Base-by-base conservation (phyloP, 306 rosid species). In the Citrullus mucosospermus region DNA sequence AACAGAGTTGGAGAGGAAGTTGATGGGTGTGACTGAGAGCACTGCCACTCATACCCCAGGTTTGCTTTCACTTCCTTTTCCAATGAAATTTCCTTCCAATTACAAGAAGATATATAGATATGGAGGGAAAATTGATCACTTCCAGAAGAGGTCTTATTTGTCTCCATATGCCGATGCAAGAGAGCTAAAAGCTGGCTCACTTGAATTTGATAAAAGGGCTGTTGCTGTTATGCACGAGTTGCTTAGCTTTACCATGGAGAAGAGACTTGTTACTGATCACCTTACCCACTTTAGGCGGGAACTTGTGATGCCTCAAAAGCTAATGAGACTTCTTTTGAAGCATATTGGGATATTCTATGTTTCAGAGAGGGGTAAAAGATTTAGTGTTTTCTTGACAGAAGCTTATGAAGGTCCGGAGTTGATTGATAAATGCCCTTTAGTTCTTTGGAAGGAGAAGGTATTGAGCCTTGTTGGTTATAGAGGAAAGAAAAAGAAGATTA, bases 291-390 rank as follows among this genome's bases (percentile, higher is more conserved):
- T 94, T 54, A 92, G 97, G 44, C 83, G 81, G 58, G 97, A 94
- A 63, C 83, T 94, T 12, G 91, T 88, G 73, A 89, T 94, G 98
- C 98, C 97, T 70, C 97, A 92, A 81, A 94, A 89, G 85, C 83
- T 94, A 54, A 94, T 92, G 97, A 92, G 95, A 78, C 91, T 94
- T 81, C 84, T 94, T 82, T 79, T 94, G 79, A 94, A 92, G 86
- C 96, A 92, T 78, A 81, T 87, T 73, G 96, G 97, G 41, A 88
- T 94, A 6, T 94, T 94, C 82, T 92, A 92, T 76, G 98, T 94
- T 3, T 92, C 96, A 0, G 98, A 94, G 93, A 88, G 97, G 59
- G 97, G 98, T 80, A 92, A 90, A 93, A 87, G 98, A 83, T 91
- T 90, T 78, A 86, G 91, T 56, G 96, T 94, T 76, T 90, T 90